Base-by-base conservation (phyloP, 495 filamentous ascomycete species). In the Annulohypoxylon bovei region DNA sequence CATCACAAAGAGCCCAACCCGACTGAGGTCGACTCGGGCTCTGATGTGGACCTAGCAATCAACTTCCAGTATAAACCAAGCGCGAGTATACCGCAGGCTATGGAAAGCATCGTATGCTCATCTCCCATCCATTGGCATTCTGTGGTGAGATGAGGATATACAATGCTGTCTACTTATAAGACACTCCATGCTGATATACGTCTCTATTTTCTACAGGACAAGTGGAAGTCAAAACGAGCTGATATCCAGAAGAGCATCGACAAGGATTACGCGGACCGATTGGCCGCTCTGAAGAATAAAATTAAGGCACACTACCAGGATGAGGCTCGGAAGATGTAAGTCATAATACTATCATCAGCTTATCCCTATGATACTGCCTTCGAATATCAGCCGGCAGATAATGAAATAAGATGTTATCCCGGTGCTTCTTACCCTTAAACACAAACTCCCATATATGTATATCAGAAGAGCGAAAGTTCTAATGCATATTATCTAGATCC, bases 71-170 rank as follows among this genome's bases (percentile, higher is more conserved):
- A 59, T 42, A 62, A 66, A 16, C 35, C 62, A 49, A 65, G 50
- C 20, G 14, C 50, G 0, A 67, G 49, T 22, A 49, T 73, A 9
- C 32, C 66, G 8, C 49, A 73, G 62, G 70, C 70, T 47, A 66
- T 73, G 66, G 42, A 64, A 57, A 70, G 30, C 56, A 73, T 73
- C 16, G 70, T 73, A 73, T 32, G 70, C 25, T 12, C 23, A 30
- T 60, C 22, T 28, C 44, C 4, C 32, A 11, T 50, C 47, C n/a
- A 40, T 32, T 8, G 32, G 30, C 27, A 12, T 49, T 14, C 14
- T 2, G n/a, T 56, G 39, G 32, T 28, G 5, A 14, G 4, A 30
- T 32, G n/a, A n/a, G n/a, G 33, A 25, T 16, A 14, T 42, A 12
- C 2, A 16, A 67, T 53, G 11, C 32, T 27, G 18, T 6, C 11